Evolutionary conservation across 495 filamentous ascomycete species (phyloP), one percentile per base, ranked within the genome.

Genomic region (Trichoderma asperelloides): DNA sequence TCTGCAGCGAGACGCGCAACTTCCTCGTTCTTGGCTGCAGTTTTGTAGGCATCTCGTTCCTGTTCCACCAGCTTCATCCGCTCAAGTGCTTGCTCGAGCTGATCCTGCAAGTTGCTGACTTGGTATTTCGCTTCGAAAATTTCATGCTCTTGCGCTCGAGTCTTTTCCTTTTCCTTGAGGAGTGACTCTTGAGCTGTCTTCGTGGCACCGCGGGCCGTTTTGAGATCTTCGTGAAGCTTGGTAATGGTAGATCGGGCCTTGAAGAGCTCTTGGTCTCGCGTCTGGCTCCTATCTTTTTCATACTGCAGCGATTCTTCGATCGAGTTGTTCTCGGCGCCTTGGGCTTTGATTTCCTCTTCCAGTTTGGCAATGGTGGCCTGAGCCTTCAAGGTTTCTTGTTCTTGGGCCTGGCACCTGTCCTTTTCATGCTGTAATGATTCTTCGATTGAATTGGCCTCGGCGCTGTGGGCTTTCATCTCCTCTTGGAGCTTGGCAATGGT

Each of bases 401-500:
- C 91, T 43, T 82, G 79, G 30, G 78, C 78, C 57, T 77, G 73
- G 71, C 80, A 78, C 7, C 74, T 74, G 23, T 84, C 79, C 63
- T 80, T 83, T 73, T 84, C 80, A 30, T 74, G 72, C 27, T 79
- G 78, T 3, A 85, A 72, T 21, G 66, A 69, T 12, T 80, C 79
- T 62, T 81, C 78, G 3, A 70, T 63, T 1, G 75, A 55, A 64
- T 78, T 81, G 55, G 72, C 74, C 13, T 76, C 82, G 21, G 82
- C 81, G 66, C 88, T 86, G 3, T 82, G 77, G 3, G 88, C 76
- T 71, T 93, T 93, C 65, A 94, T 77, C 71, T 96, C 91, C 68
- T 96, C 91, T 72, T 96, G 92, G 16, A 88, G 70, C 71, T 95
- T 91, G 27, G 94, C 88, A n/a, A 91, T 72, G 3, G 80, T 78